Conservation (phyloP, 805 yeast species). For the Lachancea meyersii region DNA sequence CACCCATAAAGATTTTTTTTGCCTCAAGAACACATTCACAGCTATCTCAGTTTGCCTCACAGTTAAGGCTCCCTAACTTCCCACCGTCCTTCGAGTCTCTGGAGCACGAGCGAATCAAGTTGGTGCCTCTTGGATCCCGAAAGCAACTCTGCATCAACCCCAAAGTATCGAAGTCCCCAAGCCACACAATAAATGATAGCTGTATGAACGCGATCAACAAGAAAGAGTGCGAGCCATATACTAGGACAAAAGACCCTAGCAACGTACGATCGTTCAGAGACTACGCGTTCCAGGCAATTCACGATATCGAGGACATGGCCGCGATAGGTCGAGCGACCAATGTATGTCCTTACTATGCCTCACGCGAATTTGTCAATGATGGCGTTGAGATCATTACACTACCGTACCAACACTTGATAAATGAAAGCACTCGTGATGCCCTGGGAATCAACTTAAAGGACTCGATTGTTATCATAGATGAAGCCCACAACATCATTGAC, state of each 20-base stretch:
- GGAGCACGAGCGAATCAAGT: conserved; percentile 51
- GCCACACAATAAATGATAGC: conserved; percentile 58
- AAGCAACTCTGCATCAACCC: conserved; percentile 78
- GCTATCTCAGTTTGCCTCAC: conserved; percentile 70
- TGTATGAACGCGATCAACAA: conserved; percentile 9
- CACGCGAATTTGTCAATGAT: conserved; percentile 47
- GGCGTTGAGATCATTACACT: conserved; percentile 70
- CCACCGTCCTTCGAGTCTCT: conserved; percentile 48
- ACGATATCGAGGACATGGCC: conserved; percentile 76
- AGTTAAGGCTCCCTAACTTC: conserved; percentile 54
- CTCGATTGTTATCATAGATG: conserved; percentile 77
- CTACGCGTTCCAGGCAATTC: conserved; percentile 46
- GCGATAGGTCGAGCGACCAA: conserved; percentile 48
- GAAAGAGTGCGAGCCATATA: conserved; percentile 10
- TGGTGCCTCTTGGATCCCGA: conserved; percentile 72
- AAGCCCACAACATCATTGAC: conserved; percentile 85
- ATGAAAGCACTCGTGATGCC: conserved; percentile 56
- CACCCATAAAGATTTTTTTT: conserved; percentile 50
- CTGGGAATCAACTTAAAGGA: conserved; percentile 54
- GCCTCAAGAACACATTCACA: conserved; percentile 92
- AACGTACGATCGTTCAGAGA: conserved; percentile 45
- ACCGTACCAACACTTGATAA: conserved; percentile 70
- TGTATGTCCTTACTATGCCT: conserved; percentile 79
- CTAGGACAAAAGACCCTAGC: conserved; percentile 22
- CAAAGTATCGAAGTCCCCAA: conserved; percentile 43